Base-by-base conservation (phyloP, 1,284 basidiomycete genomes). In the Tilletia setariae region DNA sequence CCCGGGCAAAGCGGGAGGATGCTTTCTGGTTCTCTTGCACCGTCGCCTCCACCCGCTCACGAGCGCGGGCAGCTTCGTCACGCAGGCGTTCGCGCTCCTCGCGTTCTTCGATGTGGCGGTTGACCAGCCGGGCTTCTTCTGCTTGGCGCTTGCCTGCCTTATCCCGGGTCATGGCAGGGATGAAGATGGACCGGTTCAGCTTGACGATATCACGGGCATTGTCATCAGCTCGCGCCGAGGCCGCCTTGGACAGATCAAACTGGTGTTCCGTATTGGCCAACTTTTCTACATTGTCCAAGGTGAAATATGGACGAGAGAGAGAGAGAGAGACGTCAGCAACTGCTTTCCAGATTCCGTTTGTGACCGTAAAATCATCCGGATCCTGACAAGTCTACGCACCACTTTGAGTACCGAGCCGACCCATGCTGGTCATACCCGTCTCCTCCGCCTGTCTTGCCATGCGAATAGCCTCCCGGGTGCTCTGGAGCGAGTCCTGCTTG, bases 201-300 rank as follows among this genome's bases (percentile, higher is more conserved):
- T 93, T 87, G 82, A 93, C 94, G 70, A 99, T 89, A 84, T 98
- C 94, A 73, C 90, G 90, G 6, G 94, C 93, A 83, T 90, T 93
- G 85, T 99, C 96, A 73, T 91, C 91, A 21, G 96, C 95, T 4
- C 92, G 89, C 64, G 87, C 85, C 30, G 92, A 91, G 84, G 96
- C 90, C 15, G 91, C 91, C 85, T 94, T 98, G 70, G 94, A 87
- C 68, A 96, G 88, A 82, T 98, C 96, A 68, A 98, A 87, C 84
- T 98, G 91, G 71, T 93, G 90, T 83, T 98, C 95, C 19, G 95
- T 96, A 83, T 94, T 93, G 64, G 93, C 95, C 72, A 99, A 87
- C 65, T 76, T 80, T 32, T 82, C 79, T 53, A 53, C 3, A 2
- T n/a, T n/a, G n/a, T n/a, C n/a, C n/a, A 15, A 21, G 11, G 42